phyloP scores from a whole-genome alignment of 2,329 filamentous ascomycete genomes.

The Trichoderma sp. region DNA sequence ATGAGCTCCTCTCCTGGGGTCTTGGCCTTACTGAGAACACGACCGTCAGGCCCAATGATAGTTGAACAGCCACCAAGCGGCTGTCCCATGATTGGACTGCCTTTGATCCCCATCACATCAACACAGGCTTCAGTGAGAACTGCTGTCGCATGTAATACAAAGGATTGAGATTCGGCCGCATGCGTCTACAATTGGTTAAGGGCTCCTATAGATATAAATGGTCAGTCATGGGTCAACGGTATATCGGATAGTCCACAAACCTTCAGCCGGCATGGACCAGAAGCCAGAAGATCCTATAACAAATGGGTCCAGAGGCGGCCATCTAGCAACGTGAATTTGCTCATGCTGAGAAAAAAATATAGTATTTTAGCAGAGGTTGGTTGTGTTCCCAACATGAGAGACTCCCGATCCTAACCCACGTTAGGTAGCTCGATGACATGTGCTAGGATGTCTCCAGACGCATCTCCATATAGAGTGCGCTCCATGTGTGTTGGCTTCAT shows the following conservation, averaged over 20 bases:
- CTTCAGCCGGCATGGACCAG: neutral
- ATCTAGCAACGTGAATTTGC: slow-evolving; percentile 24
- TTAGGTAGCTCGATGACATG: slow-evolving; percentile 43
- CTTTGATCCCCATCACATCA: neutral
- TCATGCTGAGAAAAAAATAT: slow-evolving; percentile 21
- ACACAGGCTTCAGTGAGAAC: neutral
- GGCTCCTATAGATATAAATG: neutral
- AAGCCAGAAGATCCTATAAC: neutral
- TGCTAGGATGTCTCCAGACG: slow-evolving; percentile 41
- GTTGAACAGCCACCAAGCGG: neutral
- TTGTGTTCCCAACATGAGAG: slow-evolving; percentile 54
- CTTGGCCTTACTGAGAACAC: neutral
- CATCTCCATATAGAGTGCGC: slow-evolving; percentile 48
- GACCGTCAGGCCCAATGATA: neutral
- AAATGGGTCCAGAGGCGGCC: slow-evolving; percentile 21
- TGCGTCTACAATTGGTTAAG: neutral
- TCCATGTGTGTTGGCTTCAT: slow-evolving; percentile 48
- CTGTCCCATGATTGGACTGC: neutral
- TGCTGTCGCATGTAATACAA: neutral
- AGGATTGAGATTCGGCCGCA: neutral
- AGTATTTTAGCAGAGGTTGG: slow-evolving; percentile 19
- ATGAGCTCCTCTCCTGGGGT: neutral
- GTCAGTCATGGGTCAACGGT: neutral
- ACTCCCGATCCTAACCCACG: slow-evolving; percentile 46
- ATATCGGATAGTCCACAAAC: neutral